Evolutionary conservation across 2,329 filamentous ascomycete species (phyloP).

Genomic region (Penicillium capsulatum): DNA sequence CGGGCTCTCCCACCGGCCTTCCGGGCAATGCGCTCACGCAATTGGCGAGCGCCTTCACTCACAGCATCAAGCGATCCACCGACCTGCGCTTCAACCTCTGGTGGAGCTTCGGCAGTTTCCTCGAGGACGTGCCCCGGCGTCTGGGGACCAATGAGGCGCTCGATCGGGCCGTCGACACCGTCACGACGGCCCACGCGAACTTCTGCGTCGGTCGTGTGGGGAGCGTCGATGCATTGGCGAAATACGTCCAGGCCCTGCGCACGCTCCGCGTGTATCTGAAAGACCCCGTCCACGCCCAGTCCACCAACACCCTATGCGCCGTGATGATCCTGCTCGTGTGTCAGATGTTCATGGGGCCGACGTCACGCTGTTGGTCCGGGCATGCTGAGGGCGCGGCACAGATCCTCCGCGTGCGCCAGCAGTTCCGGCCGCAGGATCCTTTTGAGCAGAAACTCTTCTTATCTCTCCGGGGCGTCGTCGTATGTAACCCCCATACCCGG

Average conservation of each 20-base stretch:
- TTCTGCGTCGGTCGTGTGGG: conserved; percentile 20
- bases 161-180: conserved; percentile 37
- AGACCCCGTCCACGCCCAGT: conserved; percentile 29
- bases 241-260: conserved; percentile 30
- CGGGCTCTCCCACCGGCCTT: conserved; percentile 6
- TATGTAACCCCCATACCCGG: conserved; percentile 13
- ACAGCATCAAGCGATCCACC: conserved; percentile 32
- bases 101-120: conserved; percentile 46
- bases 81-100: conserved; percentile 48
- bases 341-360: conserved; percentile 24
- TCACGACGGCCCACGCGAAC: conserved; percentile 27
- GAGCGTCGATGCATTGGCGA: conserved; percentile 24
- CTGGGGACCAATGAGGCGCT: conserved; percentile 47
- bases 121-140: conserved; percentile 45
- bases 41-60: conserved; percentile 33
- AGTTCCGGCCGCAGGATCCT: conserved; percentile 27
- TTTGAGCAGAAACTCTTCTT: conserved; percentile 36
- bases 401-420: conserved; percentile 33
- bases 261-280: conserved; percentile 29
- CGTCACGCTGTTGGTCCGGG: conserved; percentile 18
- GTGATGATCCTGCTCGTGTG: conserved; percentile 37
- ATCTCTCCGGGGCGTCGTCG: conserved; percentile 36
- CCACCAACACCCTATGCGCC: conserved; percentile 36
- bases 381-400: conserved; percentile 36
- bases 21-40: conserved; percentile 34